Conservation (phyloP, 306 rosid genomes). For the Argentina anserina region DNA sequence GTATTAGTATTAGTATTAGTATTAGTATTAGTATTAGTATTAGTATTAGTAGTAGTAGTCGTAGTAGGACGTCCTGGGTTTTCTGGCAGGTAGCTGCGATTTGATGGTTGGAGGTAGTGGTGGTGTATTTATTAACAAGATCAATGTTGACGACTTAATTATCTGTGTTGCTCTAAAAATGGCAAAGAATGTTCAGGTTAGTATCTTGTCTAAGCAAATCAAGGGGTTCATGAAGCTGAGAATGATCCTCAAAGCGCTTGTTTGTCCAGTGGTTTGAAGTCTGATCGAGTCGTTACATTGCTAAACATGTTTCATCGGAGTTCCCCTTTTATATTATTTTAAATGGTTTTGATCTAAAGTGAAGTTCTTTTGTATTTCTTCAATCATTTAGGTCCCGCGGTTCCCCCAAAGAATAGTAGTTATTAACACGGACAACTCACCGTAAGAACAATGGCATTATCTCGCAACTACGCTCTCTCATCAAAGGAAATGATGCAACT, state of each 20-base stretch:
- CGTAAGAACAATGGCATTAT: not conserved
- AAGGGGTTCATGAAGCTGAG: slow-evolving; percentile 4
- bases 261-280: not conserved
- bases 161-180: not conserved
- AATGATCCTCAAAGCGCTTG: not conserved
- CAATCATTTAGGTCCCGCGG: not conserved
- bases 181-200: not conserved
- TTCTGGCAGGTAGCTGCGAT: not conserved
- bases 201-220: slow-evolving; percentile 3
- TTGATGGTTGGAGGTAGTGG: not conserved
- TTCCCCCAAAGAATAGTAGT: not conserved
- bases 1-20: not conserved
- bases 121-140: slow-evolving; percentile 9
- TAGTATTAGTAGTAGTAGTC: no score
- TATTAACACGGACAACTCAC: not conserved
- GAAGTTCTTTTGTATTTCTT: not conserved
- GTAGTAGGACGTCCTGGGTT: not conserved
- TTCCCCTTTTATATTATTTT: not conserved
- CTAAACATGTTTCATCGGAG: not conserved
- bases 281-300: not conserved
- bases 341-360: not conserved
- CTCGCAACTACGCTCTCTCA: not conserved
- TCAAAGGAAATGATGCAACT: not conserved
- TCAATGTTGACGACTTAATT: not conserved
- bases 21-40: no score